Evolutionary conservation across 2,329 filamentous ascomycete species (phyloP), one percentile per base, ranked within the genome.

Genomic region (Sclerotinia glacialis): DNA sequence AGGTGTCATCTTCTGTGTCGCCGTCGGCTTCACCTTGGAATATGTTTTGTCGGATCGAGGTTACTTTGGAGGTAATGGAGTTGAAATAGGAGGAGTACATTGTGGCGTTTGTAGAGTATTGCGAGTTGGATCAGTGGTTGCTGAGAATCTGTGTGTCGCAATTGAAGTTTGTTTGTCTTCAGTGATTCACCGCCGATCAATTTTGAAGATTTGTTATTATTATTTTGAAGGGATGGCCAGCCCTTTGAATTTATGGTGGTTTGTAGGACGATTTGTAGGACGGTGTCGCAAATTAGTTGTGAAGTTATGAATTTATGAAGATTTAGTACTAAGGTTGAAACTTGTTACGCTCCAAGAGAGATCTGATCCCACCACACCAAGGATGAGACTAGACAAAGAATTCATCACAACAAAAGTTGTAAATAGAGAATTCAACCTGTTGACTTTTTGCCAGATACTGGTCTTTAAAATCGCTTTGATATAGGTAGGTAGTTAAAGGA

Each of bases 1-100:
- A 93, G 3, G 93, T 96, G 80, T 96, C 92, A 80, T 98, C 93
- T 79, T 96, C 85, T 69, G 87, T 89, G 76, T 90, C 88, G 78
- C 89, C 88, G 78, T 89, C 88, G 72, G 83, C 81, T 71, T 90
- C 87, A 76, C 82, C 81, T 65, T 91, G 86, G 70, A 93, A 86
- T 69, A 92, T 87, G 69, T 89, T 89, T 74, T 86, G 85, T 64
- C 88, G 83, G 72, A 86, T 84, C 9, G 75, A 77, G 71, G 84
- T 86, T 76, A 89, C 86, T 74, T 86, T 85, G 56, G 86, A 87
- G 66, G 86, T 85, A 50, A 87, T 87, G 69, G 84, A 87, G 71
- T 84, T 86, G 75, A 89, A 80, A 75, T 89, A 83, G 76, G 89
- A 91, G 74, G 88, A 90, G 84, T 93, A 96, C 73, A 89, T 90